A percentile compares a stretch with the other conserved stretches of the same genome.
These are phyloP conservation scores for Metschnikowia reukaufii DNA, from an alignment of 805 yeast genomes.

Conservation along the genomic window DNA sequence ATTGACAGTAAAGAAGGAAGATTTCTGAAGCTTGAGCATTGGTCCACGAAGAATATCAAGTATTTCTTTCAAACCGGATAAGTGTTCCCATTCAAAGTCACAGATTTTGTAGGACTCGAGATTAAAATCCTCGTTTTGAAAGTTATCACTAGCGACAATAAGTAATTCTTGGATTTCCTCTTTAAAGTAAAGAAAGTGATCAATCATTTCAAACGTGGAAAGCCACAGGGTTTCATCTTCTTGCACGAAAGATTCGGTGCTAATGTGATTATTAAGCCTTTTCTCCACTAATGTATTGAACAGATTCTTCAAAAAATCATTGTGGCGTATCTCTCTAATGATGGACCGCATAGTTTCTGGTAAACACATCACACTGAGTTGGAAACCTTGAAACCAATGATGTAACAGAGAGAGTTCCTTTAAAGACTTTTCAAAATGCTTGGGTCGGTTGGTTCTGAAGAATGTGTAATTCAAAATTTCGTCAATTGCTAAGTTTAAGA, in stretches of 20 bases:
- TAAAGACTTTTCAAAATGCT: neutral
- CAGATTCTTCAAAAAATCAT: neutral
- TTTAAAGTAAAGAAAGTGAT: constrained; percentile 3
- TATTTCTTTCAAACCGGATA: neutral
- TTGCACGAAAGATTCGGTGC: constrained; percentile 1
- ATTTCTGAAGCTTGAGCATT: neutral
- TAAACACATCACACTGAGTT: neutral
- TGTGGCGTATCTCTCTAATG: neutral
- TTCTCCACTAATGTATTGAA: neutral
- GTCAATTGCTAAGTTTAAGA: constrained; percentile 3
- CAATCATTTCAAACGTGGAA: constrained; percentile 4
- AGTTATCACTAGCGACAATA: neutral
- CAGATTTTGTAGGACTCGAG: neutral
- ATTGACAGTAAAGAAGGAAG: neutral
- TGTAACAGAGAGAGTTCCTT: neutral
- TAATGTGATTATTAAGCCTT: neutral
- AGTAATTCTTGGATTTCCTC: constrained; percentile 1
- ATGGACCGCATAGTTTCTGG: constrained; percentile 1
- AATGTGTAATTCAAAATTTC: constrained; percentile 1
- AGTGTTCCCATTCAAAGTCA: constrained; percentile 5
- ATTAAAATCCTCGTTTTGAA: neutral
- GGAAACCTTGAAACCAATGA: neutral
- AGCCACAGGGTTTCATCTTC: constrained; percentile 5
- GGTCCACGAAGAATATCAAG: neutral
- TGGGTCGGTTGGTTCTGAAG: neutral